Evolutionary conservation across 768 basidiomycete genomes (phyloP), one percentile per base, ranked within the genome.

Genomic region (Aureoboletus auriporus): DNA sequence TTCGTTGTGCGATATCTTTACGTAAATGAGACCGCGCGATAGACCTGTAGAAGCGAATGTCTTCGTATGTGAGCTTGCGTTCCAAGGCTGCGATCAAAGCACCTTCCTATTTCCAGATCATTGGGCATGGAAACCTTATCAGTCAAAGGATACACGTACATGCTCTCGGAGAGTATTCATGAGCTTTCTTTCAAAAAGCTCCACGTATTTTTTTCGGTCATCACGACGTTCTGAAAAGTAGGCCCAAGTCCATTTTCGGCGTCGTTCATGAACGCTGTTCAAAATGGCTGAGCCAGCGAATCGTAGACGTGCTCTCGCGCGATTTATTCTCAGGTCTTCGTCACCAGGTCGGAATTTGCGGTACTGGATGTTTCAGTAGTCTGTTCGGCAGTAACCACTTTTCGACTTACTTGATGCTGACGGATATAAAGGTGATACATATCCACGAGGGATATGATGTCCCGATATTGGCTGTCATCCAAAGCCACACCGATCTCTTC

Each of bases 351-450:
- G 80, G 66, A 82, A 92, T 68, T 83, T 85, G 51, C 81, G 85
- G 69, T 98, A 98, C 86, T 67, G 35, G 8, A 26, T 31, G 28
- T 42, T 42, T 64, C 38, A 64, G 46, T 33, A 27, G 42, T 35
- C 17, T 43, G 42, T 28, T 31, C 13, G 26, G 14, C 29, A 49
- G 27, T 8, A 16, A 50, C 16, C 20, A 49, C 28, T 31, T 16
- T 39, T 38, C 37, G 26, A 59, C 67, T 61, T 62, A 89, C 88
- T 75, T 89, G 86, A 53, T 81, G 82, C 58, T 84, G 84, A 45
- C 96, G 82, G 39, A 85, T 78, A 67, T 95, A 96, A 51, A 97
- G 86, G 65, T 98, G 95, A 68, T 95, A 96, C 79, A 97, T 93
- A 65, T 98, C 94, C 51, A 93, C 75, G 39, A 98, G 78, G 17